These are phyloP conservation scores for Penicillium alfredii DNA, from an alignment of 495 filamentous ascomycete genomes.

Conservation along the genomic window DNA sequence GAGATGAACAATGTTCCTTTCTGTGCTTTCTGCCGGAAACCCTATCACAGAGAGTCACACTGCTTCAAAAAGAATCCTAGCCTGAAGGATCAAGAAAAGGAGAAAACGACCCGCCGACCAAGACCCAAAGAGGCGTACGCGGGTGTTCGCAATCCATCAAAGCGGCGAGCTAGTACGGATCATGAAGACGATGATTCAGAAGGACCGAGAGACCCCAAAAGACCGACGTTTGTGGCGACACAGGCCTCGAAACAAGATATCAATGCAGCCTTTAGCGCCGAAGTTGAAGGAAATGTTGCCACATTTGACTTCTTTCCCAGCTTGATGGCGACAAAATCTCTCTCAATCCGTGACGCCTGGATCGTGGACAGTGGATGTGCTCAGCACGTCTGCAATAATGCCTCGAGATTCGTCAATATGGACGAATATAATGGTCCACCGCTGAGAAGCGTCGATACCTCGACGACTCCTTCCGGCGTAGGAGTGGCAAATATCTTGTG, in stretches of 20 bases:
- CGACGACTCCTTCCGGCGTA: slow-evolving; percentile 6
- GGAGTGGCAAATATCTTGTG: slow-evolving; percentile 6
- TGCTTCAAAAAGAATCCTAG: slow-evolving; percentile 12
- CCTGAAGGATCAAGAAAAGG: slow-evolving; percentile 4
- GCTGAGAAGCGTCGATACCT: slow-evolving; percentile 9
- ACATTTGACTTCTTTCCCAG: slow-evolving; percentile 5
- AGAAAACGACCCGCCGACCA: slow-evolving; percentile 3
- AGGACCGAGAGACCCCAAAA: slow-evolving; percentile 7
- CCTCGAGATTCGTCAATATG: slow-evolving; percentile 9
- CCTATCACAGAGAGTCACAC: slow-evolving; percentile 8
- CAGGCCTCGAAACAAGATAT: slow-evolving; percentile 7
- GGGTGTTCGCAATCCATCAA: slow-evolving; percentile 6
- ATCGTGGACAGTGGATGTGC: slow-evolving; percentile 14
- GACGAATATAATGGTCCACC: slow-evolving; percentile 7
- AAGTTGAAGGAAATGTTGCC: slow-evolving; percentile 9
- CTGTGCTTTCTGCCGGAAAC: slow-evolving; percentile 11
- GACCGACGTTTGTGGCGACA: slow-evolving; percentile 11
- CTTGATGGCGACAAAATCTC: slow-evolving; percentile 10
- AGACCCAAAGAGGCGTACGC: slow-evolving; percentile 9
- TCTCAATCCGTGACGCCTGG: slow-evolving; percentile 10
- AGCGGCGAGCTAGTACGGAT: slow-evolving; percentile 8
- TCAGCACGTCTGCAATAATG: slow-evolving; percentile 11
- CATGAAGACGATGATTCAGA: slow-evolving; percentile 8
- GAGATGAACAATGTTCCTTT: slow-evolving; percentile 11
- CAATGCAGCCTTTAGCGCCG: slow-evolving; percentile 9